These are phyloP conservation scores for Malassezia japonica DNA, from an alignment of 1,284 basidiomycete genomes.

Conservation along the genomic window DNA sequence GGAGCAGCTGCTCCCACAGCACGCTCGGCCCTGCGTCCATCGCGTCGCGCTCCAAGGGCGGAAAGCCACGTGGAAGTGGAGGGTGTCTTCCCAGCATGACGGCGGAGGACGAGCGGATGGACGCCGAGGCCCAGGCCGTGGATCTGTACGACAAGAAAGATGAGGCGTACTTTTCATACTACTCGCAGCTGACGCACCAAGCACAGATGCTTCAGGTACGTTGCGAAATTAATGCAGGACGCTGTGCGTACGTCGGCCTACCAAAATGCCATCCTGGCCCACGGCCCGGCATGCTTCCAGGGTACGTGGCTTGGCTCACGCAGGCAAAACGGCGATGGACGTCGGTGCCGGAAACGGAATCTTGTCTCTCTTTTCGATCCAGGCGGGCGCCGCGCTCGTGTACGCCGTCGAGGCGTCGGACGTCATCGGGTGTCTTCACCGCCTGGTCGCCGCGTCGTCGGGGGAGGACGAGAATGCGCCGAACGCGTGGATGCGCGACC, in stretches of 20 bases:
- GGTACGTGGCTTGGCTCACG: neutral
- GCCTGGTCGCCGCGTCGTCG: slow-evolving; percentile 37
- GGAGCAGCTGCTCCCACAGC: slow-evolving; percentile 37
- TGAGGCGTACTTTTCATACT: slow-evolving; percentile 43
- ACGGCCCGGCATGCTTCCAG: slow-evolving; percentile 23
- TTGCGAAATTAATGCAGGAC: slow-evolving; percentile 15
- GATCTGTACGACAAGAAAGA: slow-evolving; percentile 37
- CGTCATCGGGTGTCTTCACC: slow-evolving; percentile 52
- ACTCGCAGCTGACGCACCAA: slow-evolving; percentile 40
- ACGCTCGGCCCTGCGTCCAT: slow-evolving; percentile 16
- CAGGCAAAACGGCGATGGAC: slow-evolving; percentile 45
- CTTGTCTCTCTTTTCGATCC: slow-evolving; percentile 52
- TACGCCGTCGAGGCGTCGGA: slow-evolving; percentile 52
- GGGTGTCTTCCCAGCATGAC: neutral
- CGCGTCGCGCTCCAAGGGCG: too few relatives aligned
- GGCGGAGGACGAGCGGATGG: neutral
- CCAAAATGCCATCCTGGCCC: slow-evolving; percentile 36
- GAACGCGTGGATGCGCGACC: slow-evolving; percentile 29
- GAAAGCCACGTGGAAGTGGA: slow-evolving; percentile 6
- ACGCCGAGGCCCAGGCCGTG: too few relatives aligned
- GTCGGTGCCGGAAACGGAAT: slow-evolving; percentile 54
- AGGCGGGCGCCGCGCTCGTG: slow-evolving; percentile 52
- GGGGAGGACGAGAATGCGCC: slow-evolving; percentile 26
- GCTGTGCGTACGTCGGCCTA: slow-evolving; percentile 38
- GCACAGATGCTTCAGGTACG: slow-evolving; percentile 40